Evolutionary conservation across 1,284 basidiomycete genomes (phyloP).

Genomic region (Fomitopsis betulina): DNA sequence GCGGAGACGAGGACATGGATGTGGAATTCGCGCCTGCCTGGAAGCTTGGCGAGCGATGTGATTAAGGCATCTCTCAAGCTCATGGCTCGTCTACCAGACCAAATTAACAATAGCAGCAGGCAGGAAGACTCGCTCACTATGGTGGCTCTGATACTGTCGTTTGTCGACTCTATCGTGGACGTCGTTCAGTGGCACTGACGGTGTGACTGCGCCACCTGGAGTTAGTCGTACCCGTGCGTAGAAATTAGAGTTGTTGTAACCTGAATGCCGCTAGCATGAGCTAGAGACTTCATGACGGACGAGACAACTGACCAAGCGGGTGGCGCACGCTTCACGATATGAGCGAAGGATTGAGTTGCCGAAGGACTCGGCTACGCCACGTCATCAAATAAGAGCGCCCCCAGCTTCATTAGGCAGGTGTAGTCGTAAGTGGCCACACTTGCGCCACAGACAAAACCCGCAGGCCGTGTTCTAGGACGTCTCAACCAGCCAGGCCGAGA

Average conservation of each 20-base stretch:
- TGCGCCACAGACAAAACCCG: too few species aligned
- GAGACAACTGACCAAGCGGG: not conserved
- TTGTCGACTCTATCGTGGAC: too few species aligned
- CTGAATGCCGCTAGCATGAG: not conserved
- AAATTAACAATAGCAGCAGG: not conserved
- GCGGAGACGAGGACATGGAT: slow-evolving; percentile 72
- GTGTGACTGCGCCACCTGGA: not conserved
- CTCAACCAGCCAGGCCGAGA: too few species aligned
- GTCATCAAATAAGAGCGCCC: not conserved
- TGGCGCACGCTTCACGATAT: not conserved
- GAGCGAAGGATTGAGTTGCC: not conserved
- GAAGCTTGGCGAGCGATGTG: slow-evolving; percentile 47
- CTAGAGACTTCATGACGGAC: not conserved
- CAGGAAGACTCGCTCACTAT: not conserved
- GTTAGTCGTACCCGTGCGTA: too few species aligned
- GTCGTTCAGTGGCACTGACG: too few species aligned
- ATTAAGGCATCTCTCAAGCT: slow-evolving; percentile 66
- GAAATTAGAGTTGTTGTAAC: too few species aligned
- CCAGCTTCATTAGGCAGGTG: not conserved
- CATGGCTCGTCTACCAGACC: slow-evolving; percentile 10
- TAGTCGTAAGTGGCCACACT: too few species aligned
- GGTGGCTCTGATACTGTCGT: too few species aligned
- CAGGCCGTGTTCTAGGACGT: too few species aligned
- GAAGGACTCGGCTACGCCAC: not conserved
- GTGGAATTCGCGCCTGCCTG: slow-evolving; percentile 67